Conservation (phyloP, 805 yeast species). For the Nakazawaea siamensis region DNA sequence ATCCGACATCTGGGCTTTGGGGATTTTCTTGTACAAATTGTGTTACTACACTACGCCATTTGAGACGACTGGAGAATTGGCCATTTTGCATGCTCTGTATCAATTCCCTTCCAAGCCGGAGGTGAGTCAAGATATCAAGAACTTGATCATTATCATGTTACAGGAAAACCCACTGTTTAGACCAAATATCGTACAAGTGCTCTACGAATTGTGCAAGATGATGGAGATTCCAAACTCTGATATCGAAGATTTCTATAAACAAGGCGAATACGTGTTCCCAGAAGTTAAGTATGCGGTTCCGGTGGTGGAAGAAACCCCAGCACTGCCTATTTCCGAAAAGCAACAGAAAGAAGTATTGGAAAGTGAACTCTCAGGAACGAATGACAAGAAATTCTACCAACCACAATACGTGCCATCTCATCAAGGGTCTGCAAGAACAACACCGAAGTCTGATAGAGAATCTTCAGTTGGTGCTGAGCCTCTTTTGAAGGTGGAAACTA, state of each 20-base stretch:
- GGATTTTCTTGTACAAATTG: conserved; percentile 82
- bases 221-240: conserved; percentile 26
- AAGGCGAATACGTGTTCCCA: conserved; percentile 21
- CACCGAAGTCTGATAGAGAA: not conserved
- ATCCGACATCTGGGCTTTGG: conserved; percentile 95
- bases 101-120: conserved; percentile 65
- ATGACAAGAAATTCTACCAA: conserved; percentile 5
- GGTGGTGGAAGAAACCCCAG: conserved; percentile 29
- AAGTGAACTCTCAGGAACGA: conserved; percentile 8
- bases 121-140: conserved; percentile 64
- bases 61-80: conserved; percentile 73
- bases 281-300: conserved; percentile 32
- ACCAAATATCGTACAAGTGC: conserved; percentile 82
- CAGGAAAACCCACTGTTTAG: conserved; percentile 76
- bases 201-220: conserved; percentile 54
- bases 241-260: conserved; percentile 33
- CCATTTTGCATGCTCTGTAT: conserved; percentile 77
- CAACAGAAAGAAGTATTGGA: conserved; percentile 17
- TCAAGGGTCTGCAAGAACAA: not conserved
- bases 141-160: conserved; percentile 68
- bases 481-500: not conserved
- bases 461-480: not conserved
- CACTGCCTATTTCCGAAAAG: conserved; percentile 32
- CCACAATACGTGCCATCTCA: conserved; percentile 8
- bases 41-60: conserved; percentile 94